These are phyloP conservation scores for Monilinia fructicola DNA, from an alignment of 2,329 filamentous ascomycete species.

Conservation along the genomic window DNA sequence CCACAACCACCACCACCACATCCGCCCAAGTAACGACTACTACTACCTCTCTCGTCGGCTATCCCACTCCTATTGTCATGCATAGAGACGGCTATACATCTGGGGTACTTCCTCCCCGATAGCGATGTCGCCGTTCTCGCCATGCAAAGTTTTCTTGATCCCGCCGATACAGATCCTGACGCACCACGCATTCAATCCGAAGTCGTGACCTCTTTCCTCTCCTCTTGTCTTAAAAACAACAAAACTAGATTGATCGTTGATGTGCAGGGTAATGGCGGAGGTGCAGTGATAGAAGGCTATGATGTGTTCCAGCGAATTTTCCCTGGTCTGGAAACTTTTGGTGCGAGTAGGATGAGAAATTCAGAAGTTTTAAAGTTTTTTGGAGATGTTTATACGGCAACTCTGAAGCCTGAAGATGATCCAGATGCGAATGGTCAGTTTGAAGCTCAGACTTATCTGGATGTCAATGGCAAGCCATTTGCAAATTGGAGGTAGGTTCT, in stretches of 20 bases:
- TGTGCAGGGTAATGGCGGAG: slow-evolving; percentile 58
- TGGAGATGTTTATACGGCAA: slow-evolving; percentile 26
- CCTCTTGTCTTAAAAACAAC: slow-evolving; percentile 45
- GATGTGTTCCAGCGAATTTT: slow-evolving; percentile 48
- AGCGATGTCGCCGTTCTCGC: slow-evolving; percentile 35
- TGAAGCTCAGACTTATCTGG: slow-evolving; percentile 9
- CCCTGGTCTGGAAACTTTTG: slow-evolving; percentile 28
- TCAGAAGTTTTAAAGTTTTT: slow-evolving; percentile 35
- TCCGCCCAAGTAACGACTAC: slow-evolving; percentile 15
- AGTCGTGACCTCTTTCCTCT: slow-evolving; percentile 44
- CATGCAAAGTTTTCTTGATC: slow-evolving; percentile 31
- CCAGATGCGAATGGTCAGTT: background rate
- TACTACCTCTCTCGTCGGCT: slow-evolving; percentile 27
- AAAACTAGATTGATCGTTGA: slow-evolving; percentile 65
- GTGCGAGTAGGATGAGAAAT: slow-evolving; percentile 45
- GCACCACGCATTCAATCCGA: slow-evolving; percentile 33
- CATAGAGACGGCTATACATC: slow-evolving; percentile 32
- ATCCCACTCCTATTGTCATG: slow-evolving; percentile 34
- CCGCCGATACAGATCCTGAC: slow-evolving; percentile 19
- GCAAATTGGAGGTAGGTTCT: slow-evolving; percentile 26
- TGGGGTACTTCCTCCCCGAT: slow-evolving; percentile 36
- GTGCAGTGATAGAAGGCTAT: slow-evolving; percentile 48
- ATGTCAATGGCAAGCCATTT: slow-evolving; percentile 26
- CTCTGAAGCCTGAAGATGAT: background rate
- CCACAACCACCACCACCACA: slow-evolving; percentile 34